Base-by-base conservation (phyloP, 1,139 yeast species). In the Candida sp. region DNA sequence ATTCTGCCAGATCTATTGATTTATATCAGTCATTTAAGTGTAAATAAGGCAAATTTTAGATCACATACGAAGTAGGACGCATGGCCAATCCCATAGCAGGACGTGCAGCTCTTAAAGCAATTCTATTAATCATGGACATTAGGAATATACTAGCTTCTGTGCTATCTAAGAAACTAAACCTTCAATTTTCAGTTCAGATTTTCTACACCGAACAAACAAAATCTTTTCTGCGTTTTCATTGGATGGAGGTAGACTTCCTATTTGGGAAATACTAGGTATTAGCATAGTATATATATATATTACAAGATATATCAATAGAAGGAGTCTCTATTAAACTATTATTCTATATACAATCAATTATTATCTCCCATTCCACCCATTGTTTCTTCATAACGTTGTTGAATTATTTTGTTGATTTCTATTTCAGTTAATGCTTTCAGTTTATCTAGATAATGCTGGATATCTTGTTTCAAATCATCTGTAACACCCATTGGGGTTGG, bases 11-110 rank as follows among this genome's bases (percentile, higher is more conserved):
- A 15, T 15, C 19, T 15, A 15, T 15, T 15, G 19, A 15, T 15
- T 15, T 15, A 15, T 15, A 15, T 15, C 19, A 15, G 19, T 15
- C 19, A 15, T 15, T 15, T 15, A 15, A 15, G 19, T 25, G 29
- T 25, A 7, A 25, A 25, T 2, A 25, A 2, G 11, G 29, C 11
- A 7, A 25, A 3, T 25, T 2, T 2, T 2, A 29, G 11, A 3
- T 35, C 44, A 69, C 77, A 60, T 70, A 71, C 76, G 76, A 70
- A 55, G 75, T 70, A 57, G 72, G 74, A 58, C 77, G 75, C 50
- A 63, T 50, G 46, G 73, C 72, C 64, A 65, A 51, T 49, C 68
- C 66, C 43, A 57, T 55, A 48, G 66, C 61, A 51, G 75, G 74
- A 55, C 72, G 58, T 39, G 51, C 66, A 51, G 74, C 70, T 65